Evolutionary conservation across 768 basidiomycete species (phyloP).

Genomic region (Leucosporidium yakuticum): DNA sequence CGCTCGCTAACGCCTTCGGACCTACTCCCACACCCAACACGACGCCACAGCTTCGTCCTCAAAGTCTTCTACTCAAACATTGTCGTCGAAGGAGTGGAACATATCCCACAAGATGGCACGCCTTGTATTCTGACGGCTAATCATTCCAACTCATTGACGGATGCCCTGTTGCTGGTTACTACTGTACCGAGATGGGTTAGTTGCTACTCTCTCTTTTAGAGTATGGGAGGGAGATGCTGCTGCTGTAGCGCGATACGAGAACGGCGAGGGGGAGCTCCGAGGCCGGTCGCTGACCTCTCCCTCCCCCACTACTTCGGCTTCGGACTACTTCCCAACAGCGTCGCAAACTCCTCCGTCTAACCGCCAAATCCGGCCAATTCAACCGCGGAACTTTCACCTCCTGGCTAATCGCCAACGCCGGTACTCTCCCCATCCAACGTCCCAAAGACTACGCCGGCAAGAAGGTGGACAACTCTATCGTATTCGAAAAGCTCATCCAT

Average conservation of each 20-base stretch:
- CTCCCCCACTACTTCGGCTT: constrained; percentile 12
- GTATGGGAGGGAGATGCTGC: neutral
- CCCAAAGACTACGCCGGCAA: constrained; percentile 59
- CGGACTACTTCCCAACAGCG: constrained; percentile 50
- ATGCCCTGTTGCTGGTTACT: constrained; percentile 70
- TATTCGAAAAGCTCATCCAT: constrained; percentile 59
- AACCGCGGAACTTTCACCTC: constrained; percentile 75
- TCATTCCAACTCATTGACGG: constrained; percentile 78
- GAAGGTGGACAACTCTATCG: constrained; percentile 59
- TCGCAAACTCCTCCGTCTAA: constrained; percentile 73
- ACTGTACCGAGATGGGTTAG: constrained; percentile 64
- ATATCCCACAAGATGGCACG: neutral
- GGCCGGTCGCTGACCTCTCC: neutral
- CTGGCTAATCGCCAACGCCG: constrained; percentile 83
- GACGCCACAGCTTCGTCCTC: constrained; percentile 56
- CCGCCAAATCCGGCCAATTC: constrained; percentile 82
- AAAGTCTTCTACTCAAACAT: constrained; percentile 88
- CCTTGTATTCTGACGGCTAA: constrained; percentile 75
- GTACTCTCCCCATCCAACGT: constrained; percentile 75
- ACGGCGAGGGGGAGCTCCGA: neutral
- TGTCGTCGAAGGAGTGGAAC: constrained; percentile 55
- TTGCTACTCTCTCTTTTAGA: neutral
- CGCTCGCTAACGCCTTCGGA: neutral
- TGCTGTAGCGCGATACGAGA: too few species aligned
- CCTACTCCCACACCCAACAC: too few species aligned